These are phyloP conservation scores for Globisporangium recalcitrans DNA, from an alignment of 352 stramenopile genomes.

Conservation along the genomic window DNA sequence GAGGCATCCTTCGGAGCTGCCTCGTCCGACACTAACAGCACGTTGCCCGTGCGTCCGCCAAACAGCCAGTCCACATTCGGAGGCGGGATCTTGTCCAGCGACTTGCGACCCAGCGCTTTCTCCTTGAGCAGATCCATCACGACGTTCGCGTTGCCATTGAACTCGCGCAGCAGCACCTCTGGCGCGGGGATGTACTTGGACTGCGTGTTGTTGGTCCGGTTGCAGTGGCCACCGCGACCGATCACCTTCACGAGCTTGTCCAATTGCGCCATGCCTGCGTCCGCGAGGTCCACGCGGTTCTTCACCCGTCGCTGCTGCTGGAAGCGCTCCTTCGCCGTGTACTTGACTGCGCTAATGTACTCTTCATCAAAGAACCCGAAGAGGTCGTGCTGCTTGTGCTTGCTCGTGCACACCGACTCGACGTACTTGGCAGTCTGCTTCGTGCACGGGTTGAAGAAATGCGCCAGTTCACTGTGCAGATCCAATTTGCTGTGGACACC, in stretches of 20 bases:
- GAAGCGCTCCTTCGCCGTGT: slow-evolving; percentile 52
- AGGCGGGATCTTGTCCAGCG: slow-evolving; percentile 59
- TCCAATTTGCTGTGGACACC: slow-evolving; percentile 21
- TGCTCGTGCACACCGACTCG: slow-evolving; percentile 26
- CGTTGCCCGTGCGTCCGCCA: slow-evolving; percentile 34
- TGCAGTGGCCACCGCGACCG: slow-evolving; percentile 59
- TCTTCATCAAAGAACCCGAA: slow-evolving; percentile 69
- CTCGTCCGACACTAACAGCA: slow-evolving; percentile 43
- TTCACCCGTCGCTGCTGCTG: slow-evolving; percentile 44
- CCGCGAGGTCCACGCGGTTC: slow-evolving; percentile 66
- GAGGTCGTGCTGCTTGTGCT: slow-evolving; percentile 31
- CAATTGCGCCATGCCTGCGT: slow-evolving; percentile 66
- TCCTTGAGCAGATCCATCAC: slow-evolving; percentile 69
- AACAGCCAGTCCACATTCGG: slow-evolving; percentile 62
- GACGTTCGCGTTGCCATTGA: slow-evolving; percentile 54
- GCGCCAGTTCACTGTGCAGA: slow-evolving; percentile 35
- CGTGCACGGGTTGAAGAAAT: slow-evolving; percentile 40
- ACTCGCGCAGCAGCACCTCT: slow-evolving; percentile 65
- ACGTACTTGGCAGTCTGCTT: slow-evolving; percentile 34
- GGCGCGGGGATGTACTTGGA: slow-evolving; percentile 69
- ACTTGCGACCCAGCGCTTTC: slow-evolving; percentile 61
- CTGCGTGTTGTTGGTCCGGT: slow-evolving; percentile 59
- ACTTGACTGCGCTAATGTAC: slow-evolving; percentile 55
- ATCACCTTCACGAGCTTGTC: slow-evolving; percentile 66
- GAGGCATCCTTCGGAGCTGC: background rate